Evolutionary conservation across 257 asterid genomes (phyloP).

Genomic region (Solanum medicagineum): DNA sequence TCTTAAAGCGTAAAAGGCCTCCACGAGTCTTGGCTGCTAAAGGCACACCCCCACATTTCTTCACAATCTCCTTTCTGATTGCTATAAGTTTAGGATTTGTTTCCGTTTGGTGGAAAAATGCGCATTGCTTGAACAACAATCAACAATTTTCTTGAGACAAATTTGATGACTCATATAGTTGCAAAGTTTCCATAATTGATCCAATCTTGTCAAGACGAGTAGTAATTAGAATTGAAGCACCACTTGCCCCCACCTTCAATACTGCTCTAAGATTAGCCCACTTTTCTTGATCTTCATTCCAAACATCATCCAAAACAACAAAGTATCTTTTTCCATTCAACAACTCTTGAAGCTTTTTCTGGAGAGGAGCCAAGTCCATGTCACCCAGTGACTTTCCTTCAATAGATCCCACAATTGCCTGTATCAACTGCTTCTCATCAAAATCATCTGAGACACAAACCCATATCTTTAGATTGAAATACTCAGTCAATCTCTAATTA

Average conservation of each 20-base stretch:
- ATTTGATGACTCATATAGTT: neutral
- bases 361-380: slow-evolving; percentile 2
- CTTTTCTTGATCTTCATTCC: slow-evolving; percentile 18
- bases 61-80: slow-evolving; percentile 16
- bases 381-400: neutral
- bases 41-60: slow-evolving; percentile 15
- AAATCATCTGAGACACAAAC: slow-evolving; percentile 23
- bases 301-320: slow-evolving; percentile 24
- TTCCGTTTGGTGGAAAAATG: neutral
- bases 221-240: slow-evolving; percentile 9
- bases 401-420: slow-evolving; percentile 6
- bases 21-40: slow-evolving; percentile 19
- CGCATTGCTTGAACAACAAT: slow-evolving; percentile 8
- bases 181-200: slow-evolving; percentile 8
- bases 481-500: neutral
- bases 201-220: slow-evolving; percentile 7
- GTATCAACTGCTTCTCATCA: slow-evolving; percentile 4
- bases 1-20: slow-evolving; percentile 11
- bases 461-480: slow-evolving; percentile 9
- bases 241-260: slow-evolving; percentile 10
- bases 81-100: neutral
- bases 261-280: slow-evolving; percentile 8
- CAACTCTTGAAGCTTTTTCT: slow-evolving; percentile 1
- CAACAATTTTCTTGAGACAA: slow-evolving; percentile 13
- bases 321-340: slow-evolving; percentile 11